phyloP scores from a whole-genome alignment of 1,284 basidiomycete genomes.

The Ceratobasidium papillatum region DNA sequence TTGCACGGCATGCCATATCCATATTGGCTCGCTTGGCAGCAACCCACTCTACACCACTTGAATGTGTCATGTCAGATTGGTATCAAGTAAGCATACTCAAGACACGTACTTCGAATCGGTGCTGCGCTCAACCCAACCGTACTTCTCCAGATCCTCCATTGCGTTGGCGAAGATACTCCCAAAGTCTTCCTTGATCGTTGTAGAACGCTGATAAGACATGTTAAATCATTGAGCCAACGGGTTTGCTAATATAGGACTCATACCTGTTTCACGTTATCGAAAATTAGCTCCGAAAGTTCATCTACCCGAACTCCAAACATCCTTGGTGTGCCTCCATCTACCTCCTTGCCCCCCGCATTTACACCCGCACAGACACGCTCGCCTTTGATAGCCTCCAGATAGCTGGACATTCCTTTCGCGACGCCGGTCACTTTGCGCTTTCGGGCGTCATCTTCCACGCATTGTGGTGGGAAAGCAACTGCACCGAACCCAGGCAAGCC shows the following conservation, averaged over 20 bases:
- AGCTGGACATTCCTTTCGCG: slow-evolving; percentile 75
- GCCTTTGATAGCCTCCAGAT: slow-evolving; percentile 76
- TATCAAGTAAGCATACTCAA: slow-evolving; percentile 4
- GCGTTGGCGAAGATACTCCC: slow-evolving; percentile 82
- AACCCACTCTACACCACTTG: slow-evolving; percentile 76
- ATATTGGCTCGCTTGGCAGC: slow-evolving; percentile 78
- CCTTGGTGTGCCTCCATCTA: slow-evolving; percentile 72
- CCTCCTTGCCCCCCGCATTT: slow-evolving; percentile 45
- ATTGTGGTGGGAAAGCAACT: slow-evolving; percentile 80
- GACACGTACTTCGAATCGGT: slow-evolving; percentile 73
- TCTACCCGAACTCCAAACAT: slow-evolving; percentile 75
- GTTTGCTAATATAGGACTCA: not conserved
- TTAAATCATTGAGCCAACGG: not conserved
- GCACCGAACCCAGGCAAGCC: slow-evolving; percentile 82
- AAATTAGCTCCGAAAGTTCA: slow-evolving; percentile 51
- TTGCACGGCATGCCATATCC: slow-evolving; percentile 73
- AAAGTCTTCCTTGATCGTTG: slow-evolving; percentile 55
- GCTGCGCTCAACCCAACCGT: slow-evolving; percentile 79
- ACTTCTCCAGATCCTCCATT: slow-evolving; percentile 80
- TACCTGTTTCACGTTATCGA: slow-evolving; percentile 25
- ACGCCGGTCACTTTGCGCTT: slow-evolving; percentile 79
- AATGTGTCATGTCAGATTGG: slow-evolving; percentile 33
- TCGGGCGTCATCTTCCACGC: slow-evolving; percentile 83
- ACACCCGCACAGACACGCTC: slow-evolving; percentile 72
- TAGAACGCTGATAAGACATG: not conserved